Evolutionary conservation across 1,284 basidiomycete genomes (phyloP).

Genomic region (Naganishia sp.): DNA sequence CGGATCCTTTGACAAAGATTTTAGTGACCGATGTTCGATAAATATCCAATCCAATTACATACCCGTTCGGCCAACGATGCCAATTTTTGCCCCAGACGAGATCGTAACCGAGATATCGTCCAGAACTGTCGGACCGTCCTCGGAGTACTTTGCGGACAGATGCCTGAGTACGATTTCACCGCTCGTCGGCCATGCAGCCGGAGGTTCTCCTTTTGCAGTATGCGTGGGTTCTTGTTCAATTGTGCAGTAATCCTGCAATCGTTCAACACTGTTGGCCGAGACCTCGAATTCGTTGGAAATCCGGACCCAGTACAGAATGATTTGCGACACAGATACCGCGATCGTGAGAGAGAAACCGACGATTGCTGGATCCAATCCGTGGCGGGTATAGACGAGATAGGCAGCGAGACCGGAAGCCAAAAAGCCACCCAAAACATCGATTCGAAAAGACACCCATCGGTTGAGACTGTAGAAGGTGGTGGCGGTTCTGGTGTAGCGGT

Average conservation of each 20-base stretch:
- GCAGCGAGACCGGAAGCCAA: slow-evolving; percentile 35
- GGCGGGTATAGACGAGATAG: slow-evolving; percentile 40
- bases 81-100: slow-evolving; percentile 64
- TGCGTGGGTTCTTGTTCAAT: slow-evolving; percentile 70
- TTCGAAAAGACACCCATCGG: slow-evolving; percentile 40
- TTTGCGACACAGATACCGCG: slow-evolving; percentile 49
- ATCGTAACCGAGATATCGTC: slow-evolving; percentile 62
- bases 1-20: slow-evolving; percentile 60
- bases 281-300: slow-evolving; percentile 55
- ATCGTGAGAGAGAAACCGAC: slow-evolving; percentile 54
- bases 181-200: slow-evolving; percentile 75
- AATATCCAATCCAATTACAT: slow-evolving; percentile 63
- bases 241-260: slow-evolving; percentile 68
- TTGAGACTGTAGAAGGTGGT: slow-evolving; percentile 50
- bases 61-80: slow-evolving; percentile 70
- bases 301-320: slow-evolving; percentile 48
- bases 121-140: slow-evolving; percentile 58
- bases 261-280: slow-evolving; percentile 61
- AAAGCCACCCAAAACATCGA: slow-evolving; percentile 36
- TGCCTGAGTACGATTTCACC: slow-evolving; percentile 66
- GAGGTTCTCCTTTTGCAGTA: slow-evolving; percentile 60
- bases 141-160: slow-evolving; percentile 51
- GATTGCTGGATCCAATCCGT: slow-evolving; percentile 36
- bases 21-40: slow-evolving; percentile 57
- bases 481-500: slow-evolving; percentile 53